phyloP scores from a whole-genome alignment of 176 grass and related monocot genomes.

The Ananas comosus region DNA sequence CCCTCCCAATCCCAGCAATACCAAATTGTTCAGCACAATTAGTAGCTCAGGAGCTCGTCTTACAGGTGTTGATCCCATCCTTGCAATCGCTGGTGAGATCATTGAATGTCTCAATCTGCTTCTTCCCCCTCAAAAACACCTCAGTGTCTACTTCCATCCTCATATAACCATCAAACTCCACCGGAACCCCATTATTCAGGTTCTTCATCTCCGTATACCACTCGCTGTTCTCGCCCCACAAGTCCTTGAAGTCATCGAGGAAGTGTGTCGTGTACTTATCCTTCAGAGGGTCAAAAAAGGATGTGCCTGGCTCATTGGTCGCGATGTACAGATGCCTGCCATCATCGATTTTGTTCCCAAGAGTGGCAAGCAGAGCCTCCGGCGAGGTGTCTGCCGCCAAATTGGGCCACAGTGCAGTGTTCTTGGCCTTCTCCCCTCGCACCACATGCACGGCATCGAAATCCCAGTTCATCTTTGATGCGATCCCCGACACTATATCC shows the following conservation, averaged over 20 bases:
- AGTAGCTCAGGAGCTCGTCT: neutral
- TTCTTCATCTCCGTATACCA: slow-evolving; percentile 70
- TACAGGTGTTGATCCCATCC: slow-evolving; percentile 14
- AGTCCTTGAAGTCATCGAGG: slow-evolving; percentile 51
- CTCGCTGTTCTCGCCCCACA: slow-evolving; percentile 51
- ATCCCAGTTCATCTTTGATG: slow-evolving; percentile 44
- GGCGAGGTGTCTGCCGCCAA: slow-evolving; percentile 11
- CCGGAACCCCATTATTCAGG: slow-evolving; percentile 56
- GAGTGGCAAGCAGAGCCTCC: slow-evolving; percentile 11
- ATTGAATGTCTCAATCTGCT: slow-evolving; percentile 25
- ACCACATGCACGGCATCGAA: slow-evolving; percentile 47
- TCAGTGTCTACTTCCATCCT: slow-evolving; percentile 43
- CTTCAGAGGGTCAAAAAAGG: slow-evolving; percentile 42
- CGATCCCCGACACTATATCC: slow-evolving; percentile 42
- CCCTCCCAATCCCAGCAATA: slow-evolving; percentile 10
- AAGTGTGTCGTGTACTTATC: slow-evolving; percentile 27
- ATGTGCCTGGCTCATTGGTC: slow-evolving; percentile 21
- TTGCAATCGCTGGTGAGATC: slow-evolving; percentile 26
- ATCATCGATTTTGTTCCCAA: slow-evolving; percentile 31
- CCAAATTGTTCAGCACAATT: neutral
- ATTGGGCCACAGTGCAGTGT: slow-evolving; percentile 13
- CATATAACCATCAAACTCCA: slow-evolving; percentile 87
- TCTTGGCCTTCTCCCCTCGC: slow-evolving; percentile 17
- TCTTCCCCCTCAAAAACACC: slow-evolving; percentile 60
- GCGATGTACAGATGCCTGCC: slow-evolving; percentile 54